These are phyloP conservation scores for Fraxinus excelsior DNA, from an alignment of 257 asterid species.

Conservation along the genomic window DNA sequence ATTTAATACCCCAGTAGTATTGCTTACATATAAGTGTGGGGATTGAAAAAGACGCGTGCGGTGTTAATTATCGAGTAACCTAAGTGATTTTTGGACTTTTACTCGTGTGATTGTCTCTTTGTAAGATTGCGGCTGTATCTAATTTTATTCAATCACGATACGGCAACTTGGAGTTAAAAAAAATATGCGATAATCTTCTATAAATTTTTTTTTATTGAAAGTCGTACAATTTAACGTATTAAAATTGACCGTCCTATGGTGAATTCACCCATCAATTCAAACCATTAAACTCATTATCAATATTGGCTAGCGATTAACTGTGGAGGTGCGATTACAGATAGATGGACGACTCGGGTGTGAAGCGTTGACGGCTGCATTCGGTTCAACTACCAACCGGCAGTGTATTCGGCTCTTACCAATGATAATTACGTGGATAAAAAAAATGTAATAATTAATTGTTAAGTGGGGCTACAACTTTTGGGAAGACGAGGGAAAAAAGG, in stretches of 20 bases:
- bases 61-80: background rate
- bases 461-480: background rate
- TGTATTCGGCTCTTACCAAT: conserved; percentile 15
- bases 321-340: background rate
- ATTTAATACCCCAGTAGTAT: background rate
- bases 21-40: background rate
- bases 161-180: no score
- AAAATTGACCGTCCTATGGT: background rate
- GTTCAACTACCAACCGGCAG: conserved; percentile 27
- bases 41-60: background rate
- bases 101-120: no score
- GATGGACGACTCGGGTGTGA: background rate
- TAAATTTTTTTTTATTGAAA: no score
- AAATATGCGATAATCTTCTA: no score
- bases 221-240: background rate
- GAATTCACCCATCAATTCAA: background rate
- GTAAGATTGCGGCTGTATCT: background rate
- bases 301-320: background rate
- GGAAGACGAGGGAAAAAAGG: no score
- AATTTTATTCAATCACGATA: background rate
- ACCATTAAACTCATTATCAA: background rate
- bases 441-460: background rate
- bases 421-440: conserved; percentile 9
- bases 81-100: no score
- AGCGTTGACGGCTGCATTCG: conserved; percentile 9